Conservation (phyloP, 2,329 filamentous ascomycete species). For the Rhinocladiella similis region DNA sequence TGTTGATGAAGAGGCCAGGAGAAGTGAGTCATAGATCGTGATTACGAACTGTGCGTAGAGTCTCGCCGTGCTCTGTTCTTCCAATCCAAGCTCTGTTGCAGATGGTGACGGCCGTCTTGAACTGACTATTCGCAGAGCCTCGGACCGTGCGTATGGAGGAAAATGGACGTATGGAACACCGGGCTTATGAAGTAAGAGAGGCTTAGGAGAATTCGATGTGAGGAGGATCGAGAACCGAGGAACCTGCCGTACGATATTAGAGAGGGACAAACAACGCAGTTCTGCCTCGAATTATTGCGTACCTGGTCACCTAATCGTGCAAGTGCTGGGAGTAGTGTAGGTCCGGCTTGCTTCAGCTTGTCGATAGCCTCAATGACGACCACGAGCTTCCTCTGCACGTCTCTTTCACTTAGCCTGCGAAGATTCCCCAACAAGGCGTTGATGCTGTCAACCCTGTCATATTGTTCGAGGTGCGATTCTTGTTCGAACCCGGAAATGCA, state of each 20-base stretch:
- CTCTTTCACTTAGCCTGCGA: constrained; percentile 41
- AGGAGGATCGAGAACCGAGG: constrained; percentile 75
- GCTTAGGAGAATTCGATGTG: constrained; percentile 70
- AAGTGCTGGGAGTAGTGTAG: constrained; percentile 77
- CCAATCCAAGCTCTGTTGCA: constrained; percentile 15
- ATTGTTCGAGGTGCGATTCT: constrained; percentile 46
- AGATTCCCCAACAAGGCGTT: constrained; percentile 75
- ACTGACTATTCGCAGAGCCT: constrained; percentile 77
- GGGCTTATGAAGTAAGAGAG: constrained; percentile 67
- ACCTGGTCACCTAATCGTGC: constrained; percentile 70
- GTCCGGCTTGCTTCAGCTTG: constrained; percentile 74
- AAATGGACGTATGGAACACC: constrained; percentile 79
- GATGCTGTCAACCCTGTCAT: constrained; percentile 74
- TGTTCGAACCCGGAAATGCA: constrained; percentile 38
- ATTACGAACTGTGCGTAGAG: constrained; percentile 69
- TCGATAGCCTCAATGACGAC: constrained; percentile 88
- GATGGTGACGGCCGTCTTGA: constrained; percentile 33
- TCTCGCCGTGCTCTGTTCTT: constrained; percentile 27
- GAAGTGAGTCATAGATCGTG: constrained; percentile 83
- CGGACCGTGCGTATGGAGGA: constrained; percentile 76
- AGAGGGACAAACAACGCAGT: no score
- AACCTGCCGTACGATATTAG: constrained; percentile 56
- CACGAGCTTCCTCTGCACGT: constrained; percentile 56
- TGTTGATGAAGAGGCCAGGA: constrained; percentile 70
- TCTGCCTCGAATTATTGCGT: background rate